Percentiles rank a stretch among this genome's conserved stretches.
phyloP scores from a whole-genome alignment of 2,329 filamentous ascomycete genomes.

The Hypoxylon sp. region DNA sequence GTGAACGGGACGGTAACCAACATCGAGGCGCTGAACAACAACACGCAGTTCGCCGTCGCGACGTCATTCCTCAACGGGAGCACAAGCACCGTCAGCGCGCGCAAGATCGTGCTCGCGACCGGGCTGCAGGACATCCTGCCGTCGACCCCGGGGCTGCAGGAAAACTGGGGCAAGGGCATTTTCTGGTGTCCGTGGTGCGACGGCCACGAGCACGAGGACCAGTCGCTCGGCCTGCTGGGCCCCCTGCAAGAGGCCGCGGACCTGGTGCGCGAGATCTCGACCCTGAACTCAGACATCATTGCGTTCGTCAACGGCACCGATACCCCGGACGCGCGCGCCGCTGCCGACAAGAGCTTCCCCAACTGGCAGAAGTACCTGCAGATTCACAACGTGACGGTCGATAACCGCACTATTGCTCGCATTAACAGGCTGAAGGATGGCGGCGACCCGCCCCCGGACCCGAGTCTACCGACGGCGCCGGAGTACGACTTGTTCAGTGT shows the following conservation, averaged over 20 bases:
- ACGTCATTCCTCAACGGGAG: slow-evolving; percentile 51
- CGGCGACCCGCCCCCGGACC: slow-evolving; percentile 56
- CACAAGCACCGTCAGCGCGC: slow-evolving; percentile 59
- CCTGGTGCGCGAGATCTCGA: slow-evolving; percentile 66
- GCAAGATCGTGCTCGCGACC: slow-evolving; percentile 71
- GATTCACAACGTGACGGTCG: slow-evolving; percentile 66
- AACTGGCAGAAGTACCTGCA: slow-evolving; percentile 66
- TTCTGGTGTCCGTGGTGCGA: slow-evolving; percentile 78
- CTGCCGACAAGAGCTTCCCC: slow-evolving; percentile 59
- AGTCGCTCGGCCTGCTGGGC: slow-evolving; percentile 68
- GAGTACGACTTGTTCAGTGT: slow-evolving; percentile 71
- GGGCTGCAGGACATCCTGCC: slow-evolving; percentile 71
- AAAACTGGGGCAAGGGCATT: slow-evolving; percentile 72
- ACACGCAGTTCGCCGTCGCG: slow-evolving; percentile 63
- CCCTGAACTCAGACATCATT: slow-evolving; percentile 69
- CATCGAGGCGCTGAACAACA: slow-evolving; percentile 58
- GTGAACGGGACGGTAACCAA: slow-evolving; percentile 67
- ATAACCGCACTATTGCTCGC: slow-evolving; percentile 68
- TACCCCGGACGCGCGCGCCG: slow-evolving; percentile 60
- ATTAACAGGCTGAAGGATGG: slow-evolving; percentile 65
- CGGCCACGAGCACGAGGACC: slow-evolving; percentile 73
- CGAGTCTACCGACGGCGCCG: slow-evolving; percentile 60
- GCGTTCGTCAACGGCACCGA: slow-evolving; percentile 73
- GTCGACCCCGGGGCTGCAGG: slow-evolving; percentile 66
- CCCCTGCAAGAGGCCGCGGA: slow-evolving; percentile 61